Evolutionary conservation across 805 yeast species (phyloP), one percentile per base, ranked within the genome.

Genomic region (Huiozyma sinensis): DNA sequence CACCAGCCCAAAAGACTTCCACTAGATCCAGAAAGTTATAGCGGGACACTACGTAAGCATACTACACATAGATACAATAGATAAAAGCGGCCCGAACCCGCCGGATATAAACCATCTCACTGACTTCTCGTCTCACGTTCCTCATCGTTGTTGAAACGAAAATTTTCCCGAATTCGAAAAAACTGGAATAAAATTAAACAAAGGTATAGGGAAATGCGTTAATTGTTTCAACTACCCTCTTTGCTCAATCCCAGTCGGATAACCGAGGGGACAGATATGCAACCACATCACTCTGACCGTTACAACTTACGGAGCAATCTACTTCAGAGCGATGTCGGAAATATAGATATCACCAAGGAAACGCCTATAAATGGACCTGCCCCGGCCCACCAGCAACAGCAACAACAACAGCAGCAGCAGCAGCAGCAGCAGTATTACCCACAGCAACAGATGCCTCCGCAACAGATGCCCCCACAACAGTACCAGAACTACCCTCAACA

Each of bases 311-410:
- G 72, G 47, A 66, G 58, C 43, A 67, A 66, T 47, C 56, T 69
- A 12, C 48, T 72, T 29, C 65, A 60, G 31, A 57, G 50, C 39
- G 69, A 68, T 28, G 54, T 67, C 8, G 77, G 75, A 0, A 61
- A 54, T 47, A 72, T 75, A 30, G 77, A 73, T 47, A 60, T 74
- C 10, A 48, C 67, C 11, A 50, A 69, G 11, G 77, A 74, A 49
- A 56, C 56, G 0, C 73, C 73, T 4, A 44, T 64, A 6, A 53
- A 51, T 33, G 43, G 44, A 12, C 39, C 17, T 12, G 36, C 28
- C 11, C 32, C 32, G 3, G 6, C 6, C 12, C 36, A 33, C 7
- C 44, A 44, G 34, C 49, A 40, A 27, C 46, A 41, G 11, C 44
- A 36, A 33, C 43, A 30, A 12, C 46, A 36, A 34, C 42, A 44